phyloP scores from a whole-genome alignment of 2,329 filamentous ascomycete genomes.

The Sarocladiaceae sp. region DNA sequence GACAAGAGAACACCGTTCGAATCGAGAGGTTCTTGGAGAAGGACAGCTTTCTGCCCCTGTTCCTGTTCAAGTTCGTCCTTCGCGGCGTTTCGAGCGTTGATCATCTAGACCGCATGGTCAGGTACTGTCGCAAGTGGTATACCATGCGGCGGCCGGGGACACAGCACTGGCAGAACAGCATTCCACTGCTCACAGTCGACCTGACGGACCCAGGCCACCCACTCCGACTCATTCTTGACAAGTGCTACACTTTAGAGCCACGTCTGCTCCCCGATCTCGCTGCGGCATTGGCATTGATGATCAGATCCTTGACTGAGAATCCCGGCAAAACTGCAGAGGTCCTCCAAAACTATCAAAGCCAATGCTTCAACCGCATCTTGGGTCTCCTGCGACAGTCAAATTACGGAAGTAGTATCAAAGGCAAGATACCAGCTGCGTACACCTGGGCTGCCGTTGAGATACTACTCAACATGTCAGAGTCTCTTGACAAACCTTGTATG shows the following conservation, averaged over 20 bases:
- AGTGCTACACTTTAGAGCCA: neutral
- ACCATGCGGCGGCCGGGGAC: slow-evolving; percentile 11
- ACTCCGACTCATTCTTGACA: neutral
- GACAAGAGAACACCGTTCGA: neutral
- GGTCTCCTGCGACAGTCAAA: slow-evolving; percentile 1
- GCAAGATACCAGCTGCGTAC: slow-evolving; percentile 23
- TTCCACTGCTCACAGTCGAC: slow-evolving; percentile 1
- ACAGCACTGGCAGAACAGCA: neutral
- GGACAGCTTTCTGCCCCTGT: slow-evolving; percentile 9
- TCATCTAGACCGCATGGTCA: slow-evolving; percentile 19
- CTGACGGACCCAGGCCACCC: neutral
- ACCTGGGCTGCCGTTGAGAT: slow-evolving; percentile 51
- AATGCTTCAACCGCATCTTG: neutral
- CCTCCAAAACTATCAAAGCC: neutral
- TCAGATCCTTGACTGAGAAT: neutral
- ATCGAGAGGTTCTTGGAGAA: slow-evolving; percentile 8
- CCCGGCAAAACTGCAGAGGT: neutral
- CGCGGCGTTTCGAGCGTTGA: neutral
- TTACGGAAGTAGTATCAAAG: neutral
- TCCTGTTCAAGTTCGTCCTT: slow-evolving; percentile 8
- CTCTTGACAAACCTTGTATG: slow-evolving; percentile 40
- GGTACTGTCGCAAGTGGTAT: slow-evolving; percentile 17
- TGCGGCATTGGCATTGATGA: neutral
- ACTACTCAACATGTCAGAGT: slow-evolving; percentile 45
- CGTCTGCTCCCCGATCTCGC: neutral